Conservation (phyloP, 352 stramenopile species). For the Globisporangium splendens region DNA sequence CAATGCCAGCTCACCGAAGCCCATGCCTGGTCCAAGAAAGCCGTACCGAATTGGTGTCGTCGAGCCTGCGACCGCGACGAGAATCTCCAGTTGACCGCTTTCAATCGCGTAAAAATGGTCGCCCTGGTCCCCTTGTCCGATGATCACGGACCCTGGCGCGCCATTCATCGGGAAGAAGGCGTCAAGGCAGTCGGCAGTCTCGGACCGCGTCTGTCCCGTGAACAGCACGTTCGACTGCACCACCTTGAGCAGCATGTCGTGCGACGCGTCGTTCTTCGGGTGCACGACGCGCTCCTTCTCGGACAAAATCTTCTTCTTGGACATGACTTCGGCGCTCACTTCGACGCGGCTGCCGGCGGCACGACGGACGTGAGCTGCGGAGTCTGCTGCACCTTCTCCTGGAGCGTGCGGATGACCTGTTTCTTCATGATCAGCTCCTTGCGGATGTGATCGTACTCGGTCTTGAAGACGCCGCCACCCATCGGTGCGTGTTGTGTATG, state of each 20-base stretch:
- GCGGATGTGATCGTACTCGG: slow-evolving; percentile 68
- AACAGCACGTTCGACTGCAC: slow-evolving; percentile 78
- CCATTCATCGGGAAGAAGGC: slow-evolving; percentile 65
- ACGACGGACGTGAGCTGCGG: background rate
- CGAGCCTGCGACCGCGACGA: slow-evolving; percentile 51
- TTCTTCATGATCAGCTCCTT: slow-evolving; percentile 68
- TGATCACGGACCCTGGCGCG: slow-evolving; percentile 39
- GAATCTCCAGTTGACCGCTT: slow-evolving; percentile 61
- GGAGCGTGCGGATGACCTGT: slow-evolving; percentile 60
- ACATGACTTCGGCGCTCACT: slow-evolving; percentile 78
- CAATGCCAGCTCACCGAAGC: slow-evolving; percentile 96
- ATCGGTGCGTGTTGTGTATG: slow-evolving; percentile 18
- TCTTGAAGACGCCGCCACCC: slow-evolving; percentile 70
- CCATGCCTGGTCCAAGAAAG: slow-evolving; percentile 49
- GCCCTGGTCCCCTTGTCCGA: slow-evolving; percentile 66
- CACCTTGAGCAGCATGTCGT: slow-evolving; percentile 55
- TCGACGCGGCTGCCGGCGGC: slow-evolving; percentile 37
- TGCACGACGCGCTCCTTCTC: slow-evolving; percentile 51
- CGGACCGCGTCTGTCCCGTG: slow-evolving; percentile 45
- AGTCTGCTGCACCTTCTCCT: slow-evolving; percentile 39
- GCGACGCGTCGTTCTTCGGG: slow-evolving; percentile 53
- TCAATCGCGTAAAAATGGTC: slow-evolving; percentile 80
- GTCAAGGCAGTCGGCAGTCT: slow-evolving; percentile 68
- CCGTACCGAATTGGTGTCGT: slow-evolving; percentile 65
- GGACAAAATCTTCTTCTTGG: slow-evolving; percentile 59